A percentile compares a stretch with the other conserved stretches of the same genome.
Evolutionary conservation across 139 green algal species (phyloP).

Genomic region (Chlorella sp.): DNA sequence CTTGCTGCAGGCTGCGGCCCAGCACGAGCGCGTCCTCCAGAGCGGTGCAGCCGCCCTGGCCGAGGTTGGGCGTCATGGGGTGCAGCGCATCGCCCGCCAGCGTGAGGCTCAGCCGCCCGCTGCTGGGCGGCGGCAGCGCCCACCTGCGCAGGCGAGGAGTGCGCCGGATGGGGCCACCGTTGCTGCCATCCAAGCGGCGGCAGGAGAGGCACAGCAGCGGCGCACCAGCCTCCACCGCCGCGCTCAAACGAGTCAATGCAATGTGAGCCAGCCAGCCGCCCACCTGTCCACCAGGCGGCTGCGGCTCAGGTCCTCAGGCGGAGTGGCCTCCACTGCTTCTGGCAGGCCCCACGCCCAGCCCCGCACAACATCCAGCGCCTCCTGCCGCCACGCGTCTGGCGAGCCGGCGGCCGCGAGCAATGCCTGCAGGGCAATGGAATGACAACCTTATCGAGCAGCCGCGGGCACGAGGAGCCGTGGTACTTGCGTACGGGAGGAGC

Average conservation of each 20-base stretch:
- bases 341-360: slow-evolving; percentile 59
- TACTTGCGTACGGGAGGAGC: too few species aligned
- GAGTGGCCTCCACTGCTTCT: slow-evolving; percentile 55
- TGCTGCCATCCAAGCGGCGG: not conserved
- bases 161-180: not conserved
- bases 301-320: slow-evolving; percentile 43
- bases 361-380: slow-evolving; percentile 48
- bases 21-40: slow-evolving; percentile 80
- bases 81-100: slow-evolving; percentile 80
- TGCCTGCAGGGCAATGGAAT: too few species aligned
- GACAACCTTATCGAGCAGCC: too few species aligned
- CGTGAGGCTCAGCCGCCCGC: slow-evolving; percentile 53
- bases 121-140: too few species aligned
- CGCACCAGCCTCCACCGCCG: too few species aligned
- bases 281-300: slow-evolving; percentile 63
- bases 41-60: slow-evolving; percentile 65
- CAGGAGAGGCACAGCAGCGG: not conserved
- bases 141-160: slow-evolving; percentile 21
- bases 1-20: slow-evolving; percentile 39
- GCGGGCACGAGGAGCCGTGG: too few species aligned
- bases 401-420: not conserved
- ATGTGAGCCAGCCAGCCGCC: too few species aligned
- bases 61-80: slow-evolving; percentile 83
- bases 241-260: too few species aligned
- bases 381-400: slow-evolving; percentile 34